These are phyloP conservation scores for Suillus cothurnatus DNA, from an alignment of 768 basidiomycete genomes.

Conservation along the genomic window DNA sequence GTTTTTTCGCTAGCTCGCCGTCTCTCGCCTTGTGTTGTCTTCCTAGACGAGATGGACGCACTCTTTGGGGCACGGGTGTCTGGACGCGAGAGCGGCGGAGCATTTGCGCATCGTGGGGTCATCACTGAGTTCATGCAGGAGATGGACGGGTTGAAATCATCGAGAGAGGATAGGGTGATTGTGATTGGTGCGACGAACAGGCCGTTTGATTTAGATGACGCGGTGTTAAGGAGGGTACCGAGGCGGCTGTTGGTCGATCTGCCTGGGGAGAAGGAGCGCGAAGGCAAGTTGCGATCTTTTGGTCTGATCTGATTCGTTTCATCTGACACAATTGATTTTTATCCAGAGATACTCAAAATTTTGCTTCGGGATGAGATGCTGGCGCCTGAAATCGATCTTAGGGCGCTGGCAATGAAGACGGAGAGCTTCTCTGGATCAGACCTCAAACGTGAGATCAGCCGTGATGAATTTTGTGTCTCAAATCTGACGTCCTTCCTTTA, in stretches of 20 bases:
- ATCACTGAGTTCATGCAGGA: slow-evolving; percentile 96
- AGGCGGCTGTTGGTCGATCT: slow-evolving; percentile 87
- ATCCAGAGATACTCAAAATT: slow-evolving; percentile 83
- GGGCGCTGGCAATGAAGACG: slow-evolving; percentile 65
- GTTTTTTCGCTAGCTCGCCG: slow-evolving; percentile 86
- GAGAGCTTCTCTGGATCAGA: slow-evolving; percentile 94
- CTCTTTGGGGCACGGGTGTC: slow-evolving; percentile 87
- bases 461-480: neutral
- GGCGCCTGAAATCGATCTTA: slow-evolving; percentile 62
- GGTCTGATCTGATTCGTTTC: slow-evolving; percentile 1
- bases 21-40: slow-evolving; percentile 89
- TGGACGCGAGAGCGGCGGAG: slow-evolving; percentile 73
- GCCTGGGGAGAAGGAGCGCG: slow-evolving; percentile 82
- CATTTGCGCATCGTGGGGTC: slow-evolving; percentile 82
- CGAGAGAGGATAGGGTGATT: slow-evolving; percentile 78
- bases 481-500: slow-evolving; percentile 30
- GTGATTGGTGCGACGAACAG: slow-evolving; percentile 95
- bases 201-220: slow-evolving; percentile 90
- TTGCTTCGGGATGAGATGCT: slow-evolving; percentile 80
- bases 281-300: slow-evolving; percentile 53
- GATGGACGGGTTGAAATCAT: slow-evolving; percentile 90
- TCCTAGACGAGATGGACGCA: slow-evolving; percentile 94
- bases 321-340: slow-evolving; percentile 6
- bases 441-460: slow-evolving; percentile 73
- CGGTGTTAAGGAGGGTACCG: slow-evolving; percentile 86